These are phyloP conservation scores for Hemileccinum rubropunctum DNA, from an alignment of 768 basidiomycete genomes.

Conservation along the genomic window DNA sequence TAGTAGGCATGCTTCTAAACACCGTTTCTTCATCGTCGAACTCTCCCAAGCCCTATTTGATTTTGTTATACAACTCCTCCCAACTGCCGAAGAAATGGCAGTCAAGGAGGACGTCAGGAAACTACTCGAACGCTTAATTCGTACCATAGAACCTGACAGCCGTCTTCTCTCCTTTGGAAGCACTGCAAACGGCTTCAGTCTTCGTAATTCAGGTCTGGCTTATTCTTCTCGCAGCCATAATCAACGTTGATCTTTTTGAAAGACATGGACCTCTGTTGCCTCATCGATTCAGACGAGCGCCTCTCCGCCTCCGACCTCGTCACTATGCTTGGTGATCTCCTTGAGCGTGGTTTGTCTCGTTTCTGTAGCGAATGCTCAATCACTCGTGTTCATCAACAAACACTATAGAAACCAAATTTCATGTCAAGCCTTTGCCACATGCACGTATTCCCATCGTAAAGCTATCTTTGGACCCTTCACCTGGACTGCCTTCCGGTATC, in stretches of 20 bases:
- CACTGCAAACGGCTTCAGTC: constrained; percentile 95
- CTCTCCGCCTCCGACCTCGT: constrained; percentile 87
- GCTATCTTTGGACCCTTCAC: constrained; percentile 85
- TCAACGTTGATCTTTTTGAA: constrained; percentile 10
- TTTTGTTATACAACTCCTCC: constrained; percentile 90
- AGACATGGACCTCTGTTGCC: constrained; percentile 99
- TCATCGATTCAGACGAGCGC: constrained; percentile 84
- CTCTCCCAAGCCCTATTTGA: constrained; percentile 90
- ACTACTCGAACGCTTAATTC: constrained; percentile 91
- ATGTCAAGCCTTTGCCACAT: constrained; percentile 93
- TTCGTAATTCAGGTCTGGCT: constrained; percentile 84
- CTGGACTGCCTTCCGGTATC: constrained; percentile 79
- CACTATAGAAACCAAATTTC: constrained; percentile 83
- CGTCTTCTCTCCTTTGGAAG: constrained; percentile 92
- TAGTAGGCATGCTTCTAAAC: constrained; percentile 40
- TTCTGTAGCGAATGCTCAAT: background rate
- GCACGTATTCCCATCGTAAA: constrained; percentile 99
- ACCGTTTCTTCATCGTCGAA: constrained; percentile 67
- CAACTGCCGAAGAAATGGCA: constrained; percentile 84
- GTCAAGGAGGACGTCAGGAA: constrained; percentile 97
- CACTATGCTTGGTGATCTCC: constrained; percentile 87
- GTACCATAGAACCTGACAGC: constrained; percentile 90
- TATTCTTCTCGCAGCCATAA: constrained; percentile 5
- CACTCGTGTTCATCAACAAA: constrained; percentile 10
- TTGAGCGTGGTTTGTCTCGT: constrained; percentile 77